These are phyloP conservation scores for Penicillium sp. DNA, from an alignment of 2,329 filamentous ascomycete genomes.

Conservation along the genomic window DNA sequence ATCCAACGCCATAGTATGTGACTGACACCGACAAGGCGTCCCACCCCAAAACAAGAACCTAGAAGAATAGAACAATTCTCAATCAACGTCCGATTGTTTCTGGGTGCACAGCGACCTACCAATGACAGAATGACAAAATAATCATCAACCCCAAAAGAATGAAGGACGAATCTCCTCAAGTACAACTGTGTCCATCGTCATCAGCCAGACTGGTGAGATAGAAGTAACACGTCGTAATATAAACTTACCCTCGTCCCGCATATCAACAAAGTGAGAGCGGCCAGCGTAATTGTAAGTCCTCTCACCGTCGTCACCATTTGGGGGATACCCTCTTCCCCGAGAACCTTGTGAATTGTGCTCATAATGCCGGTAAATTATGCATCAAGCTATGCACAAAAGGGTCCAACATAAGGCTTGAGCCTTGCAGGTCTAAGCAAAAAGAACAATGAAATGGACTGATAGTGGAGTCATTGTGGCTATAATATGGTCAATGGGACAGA, in stretches of 20 bases:
- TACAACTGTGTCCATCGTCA: not conserved
- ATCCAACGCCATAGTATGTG: not conserved
- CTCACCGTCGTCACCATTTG: not conserved
- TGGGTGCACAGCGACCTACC: not conserved
- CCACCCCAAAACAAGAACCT: not conserved
- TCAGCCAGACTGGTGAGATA: not conserved
- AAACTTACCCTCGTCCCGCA: not conserved
- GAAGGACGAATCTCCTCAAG: not conserved
- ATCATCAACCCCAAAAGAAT: not conserved
- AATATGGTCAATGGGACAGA: not conserved
- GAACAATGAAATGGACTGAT: not conserved
- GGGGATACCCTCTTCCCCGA: not conserved
- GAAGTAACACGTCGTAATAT: not conserved
- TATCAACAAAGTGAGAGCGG: not conserved
- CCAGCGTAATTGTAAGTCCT: not conserved
- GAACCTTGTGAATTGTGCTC: not conserved
- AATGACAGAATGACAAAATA: not conserved
- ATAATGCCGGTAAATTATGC: not conserved
- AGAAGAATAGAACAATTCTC: not conserved
- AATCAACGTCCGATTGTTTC: not conserved
- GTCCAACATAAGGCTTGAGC: not conserved
- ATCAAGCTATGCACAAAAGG: not conserved
- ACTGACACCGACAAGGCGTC: not conserved
- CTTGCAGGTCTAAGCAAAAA: not conserved
- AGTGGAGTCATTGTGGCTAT: not conserved